Percentiles rank a stretch among this genome's conserved stretches.
phyloP scores from a whole-genome alignment of 495 filamentous ascomycete species.

The Cryomyces minteri region DNA sequence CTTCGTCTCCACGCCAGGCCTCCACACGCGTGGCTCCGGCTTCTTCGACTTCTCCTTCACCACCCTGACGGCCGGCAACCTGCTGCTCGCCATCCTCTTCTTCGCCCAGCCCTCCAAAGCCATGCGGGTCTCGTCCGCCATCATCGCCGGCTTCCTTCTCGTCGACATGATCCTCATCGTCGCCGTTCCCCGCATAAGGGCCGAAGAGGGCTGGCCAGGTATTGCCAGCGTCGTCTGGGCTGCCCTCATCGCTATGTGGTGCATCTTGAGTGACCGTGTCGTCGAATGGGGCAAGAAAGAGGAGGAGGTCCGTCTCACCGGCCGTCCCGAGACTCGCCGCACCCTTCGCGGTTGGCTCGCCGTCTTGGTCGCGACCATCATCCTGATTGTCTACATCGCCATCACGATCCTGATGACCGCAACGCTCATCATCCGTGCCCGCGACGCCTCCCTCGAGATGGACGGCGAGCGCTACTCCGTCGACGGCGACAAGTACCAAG shows the following conservation, averaged over 20 bases:
- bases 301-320: slow-evolving; percentile 84
- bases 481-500: slow-evolving; percentile 59
- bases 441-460: slow-evolving; percentile 50
- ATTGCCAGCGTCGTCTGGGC: slow-evolving; percentile 72
- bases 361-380: slow-evolving; percentile 56
- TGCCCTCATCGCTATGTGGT: slow-evolving; percentile 41
- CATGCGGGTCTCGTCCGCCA: slow-evolving; percentile 46
- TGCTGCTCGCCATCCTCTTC: slow-evolving; percentile 66
- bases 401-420: slow-evolving; percentile 55
- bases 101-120: slow-evolving; percentile 67
- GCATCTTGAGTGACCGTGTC: slow-evolving; percentile 41
- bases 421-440: slow-evolving; percentile 57
- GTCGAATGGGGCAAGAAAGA: slow-evolving; percentile 82
- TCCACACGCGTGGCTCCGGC: slow-evolving; percentile 72
- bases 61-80: slow-evolving; percentile 49
- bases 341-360: slow-evolving; percentile 67
- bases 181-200: slow-evolving; percentile 48
- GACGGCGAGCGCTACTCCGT: slow-evolving; percentile 62
- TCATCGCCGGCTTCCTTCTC: slow-evolving; percentile 53
- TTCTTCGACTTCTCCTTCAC: slow-evolving; percentile 55
- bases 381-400: slow-evolving; percentile 43
- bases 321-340: slow-evolving; percentile 69
- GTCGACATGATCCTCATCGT: slow-evolving; percentile 64
- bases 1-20: slow-evolving; percentile 73
- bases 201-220: slow-evolving; percentile 82